Evolutionary conservation across 176 grass and related monocot genomes (phyloP).

Genomic region (Guadua angustifolia): DNA sequence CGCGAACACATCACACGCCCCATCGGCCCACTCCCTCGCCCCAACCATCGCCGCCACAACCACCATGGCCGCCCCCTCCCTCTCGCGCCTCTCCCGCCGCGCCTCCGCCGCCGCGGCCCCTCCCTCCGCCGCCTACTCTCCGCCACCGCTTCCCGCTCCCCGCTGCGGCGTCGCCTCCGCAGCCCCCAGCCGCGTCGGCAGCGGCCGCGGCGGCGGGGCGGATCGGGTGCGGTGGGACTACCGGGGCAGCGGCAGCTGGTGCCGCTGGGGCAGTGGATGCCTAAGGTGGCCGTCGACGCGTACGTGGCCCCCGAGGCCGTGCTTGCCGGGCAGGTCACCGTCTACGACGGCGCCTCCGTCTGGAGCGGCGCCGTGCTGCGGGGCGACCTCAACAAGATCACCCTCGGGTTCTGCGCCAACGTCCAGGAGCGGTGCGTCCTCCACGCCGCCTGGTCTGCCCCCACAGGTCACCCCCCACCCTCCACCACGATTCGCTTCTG

Average conservation of each 20-base stretch:
- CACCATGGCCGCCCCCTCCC: conserved; percentile 69
- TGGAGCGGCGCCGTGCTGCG: conserved; percentile 91
- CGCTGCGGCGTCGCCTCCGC: background rate
- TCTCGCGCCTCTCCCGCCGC: conserved; percentile 70
- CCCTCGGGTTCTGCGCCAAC: conserved; percentile 87
- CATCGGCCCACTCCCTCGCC: conserved; percentile 1
- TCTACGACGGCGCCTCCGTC: conserved; percentile 87
- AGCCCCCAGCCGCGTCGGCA: conserved; percentile 22
- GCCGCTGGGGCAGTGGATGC: conserved; percentile 84
- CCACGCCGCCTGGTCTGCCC: conserved; percentile 79
- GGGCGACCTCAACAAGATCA: conserved; percentile 97
- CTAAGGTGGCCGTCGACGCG: conserved; percentile 87
- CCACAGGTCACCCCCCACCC: conserved; percentile 58
- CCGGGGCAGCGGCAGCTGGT: conserved; percentile 81
- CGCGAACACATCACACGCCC: conserved; percentile 3
- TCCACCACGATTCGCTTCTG: conserved; percentile 5
- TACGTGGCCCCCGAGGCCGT: conserved; percentile 91
- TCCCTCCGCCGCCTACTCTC: conserved; percentile 56
- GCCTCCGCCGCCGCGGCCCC: conserved; percentile 32
- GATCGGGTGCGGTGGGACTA: conserved; percentile 95
- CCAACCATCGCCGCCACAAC: background rate
- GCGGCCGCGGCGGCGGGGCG: conserved; percentile 5
- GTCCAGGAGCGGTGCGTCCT: conserved; percentile 96
- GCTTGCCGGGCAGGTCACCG: conserved; percentile 86
- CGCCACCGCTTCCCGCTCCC: conserved; percentile 34